Evolutionary conservation across 2,329 filamentous ascomycete species (phyloP), one percentile per base, ranked within the genome.

Genomic region (Cercospora canescens): DNA sequence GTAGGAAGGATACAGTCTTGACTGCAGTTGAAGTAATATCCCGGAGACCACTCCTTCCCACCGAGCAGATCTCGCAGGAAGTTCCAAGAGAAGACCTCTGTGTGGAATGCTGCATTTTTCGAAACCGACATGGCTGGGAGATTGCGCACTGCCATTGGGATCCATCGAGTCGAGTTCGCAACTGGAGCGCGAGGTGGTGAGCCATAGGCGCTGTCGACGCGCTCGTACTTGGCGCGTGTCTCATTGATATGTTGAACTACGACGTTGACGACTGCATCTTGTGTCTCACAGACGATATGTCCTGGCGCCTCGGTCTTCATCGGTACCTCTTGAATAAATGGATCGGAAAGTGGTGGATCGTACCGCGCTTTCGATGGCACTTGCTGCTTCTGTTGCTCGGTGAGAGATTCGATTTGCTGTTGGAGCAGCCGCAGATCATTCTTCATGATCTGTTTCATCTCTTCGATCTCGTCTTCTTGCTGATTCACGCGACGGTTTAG

Each of bases 31-130:
- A 76, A 81, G 69, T 76, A 78, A 32, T 81, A 76, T 11, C 81
- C 79, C 0, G 81, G 79, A 11, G 76, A 78, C 78, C 79, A 82
- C 6, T 75, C 62, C 0, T 69, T 69, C 21, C 81, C 81, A 16
- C 74, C 74, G n/a, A 83, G 68, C 14, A 69, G 65, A n/a, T 74
- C 68, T 28, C 70, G 67, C 16, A 84, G 71, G 65, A 82, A 79
- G 28, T 79, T 74, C 30, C 70, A 74, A 9, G 73, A 71, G 70
- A 83, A 83, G 14, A 76, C 77, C 21, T 72, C 65, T 67, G 76
- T n/a, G 65, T 62, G 24, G 21, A 14, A 2, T 63, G 59, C 30
- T 30, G 41, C 26, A 18, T 24, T 57, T 24, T 50, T 30, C 12
- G 26, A 52, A 26, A 62, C 26, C 2, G 69, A 18, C 4, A 78